A percentile compares a stretch with the other conserved stretches of the same genome.
phyloP scores from a whole-genome alignment of 1,284 basidiomycete species.

The Microbotryum saponariae region DNA sequence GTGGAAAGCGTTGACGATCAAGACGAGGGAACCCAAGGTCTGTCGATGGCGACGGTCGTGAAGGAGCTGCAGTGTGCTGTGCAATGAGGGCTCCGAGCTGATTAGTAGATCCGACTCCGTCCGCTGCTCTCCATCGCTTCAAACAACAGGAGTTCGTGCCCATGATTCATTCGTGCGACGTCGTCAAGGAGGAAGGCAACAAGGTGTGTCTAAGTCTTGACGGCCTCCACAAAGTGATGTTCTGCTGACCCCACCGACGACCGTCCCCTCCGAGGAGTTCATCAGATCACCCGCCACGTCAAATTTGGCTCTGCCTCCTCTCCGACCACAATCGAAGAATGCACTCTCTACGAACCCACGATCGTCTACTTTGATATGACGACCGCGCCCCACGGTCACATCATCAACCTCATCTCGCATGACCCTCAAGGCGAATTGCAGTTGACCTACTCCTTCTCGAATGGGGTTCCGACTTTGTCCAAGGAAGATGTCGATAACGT shows the following conservation, averaged over 20 bases:
- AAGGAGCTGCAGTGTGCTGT: no score
- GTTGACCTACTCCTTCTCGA: constrained; percentile 15
- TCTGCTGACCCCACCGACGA: no score
- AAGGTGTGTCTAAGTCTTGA: constrained; percentile 10
- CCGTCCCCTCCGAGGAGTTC: not conserved
- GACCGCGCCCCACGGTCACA: not conserved
- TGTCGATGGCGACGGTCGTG: no score
- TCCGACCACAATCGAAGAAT: constrained; percentile 5
- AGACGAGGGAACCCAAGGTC: constrained; percentile 8
- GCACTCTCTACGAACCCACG: not conserved
- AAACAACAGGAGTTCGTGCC: constrained; percentile 5
- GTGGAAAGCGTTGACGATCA: constrained; percentile 10
- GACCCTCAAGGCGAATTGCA: constrained; percentile 9
- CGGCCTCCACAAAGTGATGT: no score
- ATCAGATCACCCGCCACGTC: constrained; percentile 11
- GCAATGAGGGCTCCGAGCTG: no score
- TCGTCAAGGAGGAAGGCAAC: constrained; percentile 11
- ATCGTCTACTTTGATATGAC: constrained; percentile 21
- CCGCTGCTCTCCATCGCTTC: no score
- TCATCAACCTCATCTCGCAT: constrained; percentile 15
- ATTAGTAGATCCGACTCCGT: no score
- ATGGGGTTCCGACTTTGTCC: not conserved
- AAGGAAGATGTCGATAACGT: not conserved
- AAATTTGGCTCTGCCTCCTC: not conserved
- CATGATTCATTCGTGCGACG: constrained; percentile 4